Conservation (phyloP, 1,284 basidiomycete species). For the Pseudozyma pruni region DNA sequence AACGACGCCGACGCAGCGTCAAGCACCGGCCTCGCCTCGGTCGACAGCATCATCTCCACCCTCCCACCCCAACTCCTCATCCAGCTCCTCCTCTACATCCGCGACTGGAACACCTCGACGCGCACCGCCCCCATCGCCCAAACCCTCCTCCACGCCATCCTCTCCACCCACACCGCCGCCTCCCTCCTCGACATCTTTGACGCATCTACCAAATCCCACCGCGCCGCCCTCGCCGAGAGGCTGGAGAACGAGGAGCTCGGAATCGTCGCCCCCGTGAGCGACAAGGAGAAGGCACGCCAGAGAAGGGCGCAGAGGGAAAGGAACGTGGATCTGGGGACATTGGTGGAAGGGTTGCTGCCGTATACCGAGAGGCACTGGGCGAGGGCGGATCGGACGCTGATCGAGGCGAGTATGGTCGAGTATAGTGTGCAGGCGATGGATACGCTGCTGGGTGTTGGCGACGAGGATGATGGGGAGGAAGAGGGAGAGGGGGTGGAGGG, state of each 20-base stretch:
- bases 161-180: conserved; percentile 79
- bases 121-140: conserved; percentile 89
- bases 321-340: conserved; percentile 72
- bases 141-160: conserved; percentile 80
- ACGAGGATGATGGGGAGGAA: conserved; percentile 6
- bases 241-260: conserved; percentile 35
- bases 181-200: conserved; percentile 80
- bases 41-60: conserved; percentile 76
- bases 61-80: conserved; percentile 80
- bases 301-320: conserved; percentile 67
- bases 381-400: conserved; percentile 84
- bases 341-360: conserved; percentile 86
- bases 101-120: conserved; percentile 93
- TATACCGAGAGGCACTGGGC: conserved; percentile 92
- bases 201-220: conserved; percentile 4
- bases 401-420: conserved; percentile 93
- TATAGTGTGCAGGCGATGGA: conserved; percentile 94
- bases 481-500: conserved; percentile 6
- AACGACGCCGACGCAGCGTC: conserved; percentile 18
- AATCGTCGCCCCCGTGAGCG: conserved; percentile 2
- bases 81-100: conserved; percentile 82
- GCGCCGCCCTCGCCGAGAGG: conserved; percentile 10
- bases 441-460: conserved; percentile 58
- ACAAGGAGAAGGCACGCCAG: conserved; percentile 15
- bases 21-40: conserved; percentile 58